Evolutionary conservation across 1,284 basidiomycete species (phyloP).

Genomic region (Boletus holoroseus): DNA sequence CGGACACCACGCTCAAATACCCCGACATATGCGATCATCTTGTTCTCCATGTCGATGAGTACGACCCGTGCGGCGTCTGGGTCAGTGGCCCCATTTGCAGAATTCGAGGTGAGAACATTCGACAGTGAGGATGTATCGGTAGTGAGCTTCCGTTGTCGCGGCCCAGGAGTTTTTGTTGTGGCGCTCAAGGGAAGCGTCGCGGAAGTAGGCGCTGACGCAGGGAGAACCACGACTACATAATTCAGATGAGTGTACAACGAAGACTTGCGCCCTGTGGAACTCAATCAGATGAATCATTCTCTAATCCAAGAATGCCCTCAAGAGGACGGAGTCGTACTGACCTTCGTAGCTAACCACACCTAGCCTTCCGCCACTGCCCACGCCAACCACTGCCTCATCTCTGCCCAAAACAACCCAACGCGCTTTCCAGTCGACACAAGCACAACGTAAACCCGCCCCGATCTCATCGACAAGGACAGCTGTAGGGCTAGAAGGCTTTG

Average conservation of each 20-base stretch:
- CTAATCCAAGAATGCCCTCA: not conserved
- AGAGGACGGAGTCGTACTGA: conserved; percentile 25
- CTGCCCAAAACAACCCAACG: conserved; percentile 80
- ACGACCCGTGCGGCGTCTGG: conserved; percentile 81
- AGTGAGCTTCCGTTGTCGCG: conserved; percentile 23
- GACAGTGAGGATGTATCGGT: conserved; percentile 44
- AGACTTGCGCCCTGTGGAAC: conserved; percentile 55
- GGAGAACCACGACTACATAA: conserved; percentile 86
- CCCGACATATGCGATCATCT: conserved; percentile 80
- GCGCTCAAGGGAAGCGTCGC: conserved; percentile 50
- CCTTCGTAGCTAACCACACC: conserved; percentile 91
- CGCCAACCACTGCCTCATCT: conserved; percentile 90
- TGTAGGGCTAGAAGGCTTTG: conserved; percentile 64
- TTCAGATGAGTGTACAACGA: conserved; percentile 69
- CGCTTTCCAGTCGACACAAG: conserved; percentile 68
- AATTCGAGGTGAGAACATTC: conserved; percentile 61
- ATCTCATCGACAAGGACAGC: conserved; percentile 78
- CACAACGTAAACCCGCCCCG: conserved; percentile 80
- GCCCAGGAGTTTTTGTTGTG: conserved; percentile 33
- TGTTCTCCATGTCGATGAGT: conserved; percentile 91
- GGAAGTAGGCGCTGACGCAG: conserved; percentile 28
- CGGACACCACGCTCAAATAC: conserved; percentile 76
- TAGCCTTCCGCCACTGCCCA: conserved; percentile 78
- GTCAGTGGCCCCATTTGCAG: conserved; percentile 41
- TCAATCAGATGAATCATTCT: not conserved